Evolutionary conservation across 2,329 filamentous ascomycete species (phyloP), one percentile per base, ranked within the genome.

Genomic region (Ophiostoma populinum): DNA sequence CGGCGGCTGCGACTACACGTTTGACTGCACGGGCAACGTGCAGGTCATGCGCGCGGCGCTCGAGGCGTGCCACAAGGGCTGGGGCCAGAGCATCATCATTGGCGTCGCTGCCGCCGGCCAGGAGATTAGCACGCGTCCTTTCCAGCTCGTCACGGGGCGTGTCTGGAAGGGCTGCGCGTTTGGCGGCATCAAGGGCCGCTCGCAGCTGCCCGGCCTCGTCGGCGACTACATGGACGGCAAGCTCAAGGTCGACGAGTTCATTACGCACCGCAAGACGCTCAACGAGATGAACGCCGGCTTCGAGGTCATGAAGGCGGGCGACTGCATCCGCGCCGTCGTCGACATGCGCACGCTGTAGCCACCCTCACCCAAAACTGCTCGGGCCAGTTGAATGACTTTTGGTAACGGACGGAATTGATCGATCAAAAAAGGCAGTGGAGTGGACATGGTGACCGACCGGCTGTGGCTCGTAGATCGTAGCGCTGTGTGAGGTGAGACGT

Each of bases 181-280:
- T 51, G 90, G 90, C 47, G 90, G 90, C 49, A 86, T 98, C 68
- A 98, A 95, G 69, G 90, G 90, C 47, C 86, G 90, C 52, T 77
- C 80, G 22, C 90, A 98, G 63, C 73, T 98, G 45, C 79, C 80
- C 32, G 75, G 69, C 40, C 75, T 98, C 26, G 85, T 98, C 17
- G 63, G 74, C 46, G 87, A 95, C 59, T 98, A 98, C 62, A 67
- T 92, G 56, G 69, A 70, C 35, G 86, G 86, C 48, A 71, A 79
- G 53, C 76, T 98, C 53, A 95, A 94, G 75, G 90, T 95, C 30
- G 87, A 95, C 55, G 90, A 98, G 64, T 95, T 95, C 65, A 95
- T 98, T 62, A 98, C 90, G 21, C 90, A 98, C 64, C 75, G 86
- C 48, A 82, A 92, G 63, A 70, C 67, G 4, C 65, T 98, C 29